phyloP scores from a whole-genome alignment of 495 filamentous ascomycete genomes.

The Hypoxylon lienhwacheense region DNA sequence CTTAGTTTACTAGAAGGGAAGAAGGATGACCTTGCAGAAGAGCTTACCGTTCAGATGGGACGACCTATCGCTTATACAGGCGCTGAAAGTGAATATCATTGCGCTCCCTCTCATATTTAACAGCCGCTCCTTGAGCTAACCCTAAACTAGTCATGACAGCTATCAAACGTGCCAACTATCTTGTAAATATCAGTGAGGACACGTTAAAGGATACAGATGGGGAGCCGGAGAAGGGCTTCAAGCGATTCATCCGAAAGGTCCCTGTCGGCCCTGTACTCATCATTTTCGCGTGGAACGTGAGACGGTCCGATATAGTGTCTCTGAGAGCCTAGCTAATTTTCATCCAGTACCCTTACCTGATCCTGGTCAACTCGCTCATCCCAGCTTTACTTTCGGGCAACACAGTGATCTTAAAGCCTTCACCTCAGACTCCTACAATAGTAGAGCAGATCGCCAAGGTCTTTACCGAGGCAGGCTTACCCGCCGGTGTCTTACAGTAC shows the following conservation, averaged over 20 bases:
- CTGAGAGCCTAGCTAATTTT: slow-evolving; percentile 4
- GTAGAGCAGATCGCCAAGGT: slow-evolving; percentile 77
- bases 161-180: slow-evolving; percentile 74
- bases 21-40: slow-evolving; percentile 77
- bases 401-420: slow-evolving; percentile 87
- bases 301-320: slow-evolving; percentile 35
- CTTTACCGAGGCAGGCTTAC: slow-evolving; percentile 77
- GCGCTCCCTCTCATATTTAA: neutral
- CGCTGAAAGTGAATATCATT: slow-evolving; percentile 56
- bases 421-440: slow-evolving; percentile 89
- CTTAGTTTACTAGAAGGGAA: slow-evolving; percentile 65
- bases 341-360: slow-evolving; percentile 84
- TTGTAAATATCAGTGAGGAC: slow-evolving; percentile 77
- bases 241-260: slow-evolving; percentile 81
- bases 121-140: neutral
- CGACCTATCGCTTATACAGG: slow-evolving; percentile 82
- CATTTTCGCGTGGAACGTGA: slow-evolving; percentile 93
- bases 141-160: slow-evolving; percentile 65
- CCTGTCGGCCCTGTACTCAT: slow-evolving; percentile 82
- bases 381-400: slow-evolving; percentile 87
- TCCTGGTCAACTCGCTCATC: slow-evolving; percentile 85
- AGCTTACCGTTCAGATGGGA: slow-evolving; percentile 93
- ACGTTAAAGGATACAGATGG: slow-evolving; percentile 73
- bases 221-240: slow-evolving; percentile 82
- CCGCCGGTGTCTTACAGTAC: slow-evolving; percentile 79